Evolutionary conservation across 192 early-diverging fungal species (phyloP).

Genomic region (Rhizophagus clarus): DNA sequence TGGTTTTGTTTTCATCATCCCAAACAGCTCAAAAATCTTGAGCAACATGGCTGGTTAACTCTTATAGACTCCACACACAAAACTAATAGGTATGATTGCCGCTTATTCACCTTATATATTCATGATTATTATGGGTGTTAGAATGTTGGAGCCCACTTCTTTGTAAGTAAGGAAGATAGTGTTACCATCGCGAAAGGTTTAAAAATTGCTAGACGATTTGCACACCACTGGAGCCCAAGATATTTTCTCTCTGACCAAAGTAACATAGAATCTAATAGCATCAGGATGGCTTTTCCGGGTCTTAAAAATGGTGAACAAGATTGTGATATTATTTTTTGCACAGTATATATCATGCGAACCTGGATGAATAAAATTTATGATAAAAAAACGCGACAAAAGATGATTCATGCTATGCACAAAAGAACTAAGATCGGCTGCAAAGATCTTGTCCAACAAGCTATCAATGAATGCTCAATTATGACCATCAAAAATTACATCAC

Average conservation of each 20-base stretch:
- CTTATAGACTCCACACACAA: no score
- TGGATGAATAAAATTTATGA: constrained; percentile 17
- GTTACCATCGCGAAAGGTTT: background rate
- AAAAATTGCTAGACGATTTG: background rate
- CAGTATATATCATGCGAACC: constrained; percentile 25
- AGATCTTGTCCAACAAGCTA: background rate
- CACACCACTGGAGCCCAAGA: background rate
- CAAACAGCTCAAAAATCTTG: background rate
- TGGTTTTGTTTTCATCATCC: background rate
- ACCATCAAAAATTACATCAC: background rate
- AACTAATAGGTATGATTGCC: no score
- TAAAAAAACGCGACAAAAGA: background rate
- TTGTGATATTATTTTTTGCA: constrained; percentile 20
- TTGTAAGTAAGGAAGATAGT: background rate
- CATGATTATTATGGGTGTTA: no score
- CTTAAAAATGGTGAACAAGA: constrained; percentile 12
- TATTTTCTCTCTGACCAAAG: constrained; percentile 13
- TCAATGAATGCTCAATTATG: constrained; percentile 9
- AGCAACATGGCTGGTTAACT: background rate
- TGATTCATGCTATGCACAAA: constrained; percentile 11
- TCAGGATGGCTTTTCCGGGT: constrained; percentile 1
- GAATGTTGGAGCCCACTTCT: no score
- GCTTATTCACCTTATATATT: no score
- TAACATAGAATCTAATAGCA: background rate
- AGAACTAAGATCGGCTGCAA: background rate